Evolutionary conservation across 768 basidiomycete genomes (phyloP).

Genomic region (Tricholoma terreum): DNA sequence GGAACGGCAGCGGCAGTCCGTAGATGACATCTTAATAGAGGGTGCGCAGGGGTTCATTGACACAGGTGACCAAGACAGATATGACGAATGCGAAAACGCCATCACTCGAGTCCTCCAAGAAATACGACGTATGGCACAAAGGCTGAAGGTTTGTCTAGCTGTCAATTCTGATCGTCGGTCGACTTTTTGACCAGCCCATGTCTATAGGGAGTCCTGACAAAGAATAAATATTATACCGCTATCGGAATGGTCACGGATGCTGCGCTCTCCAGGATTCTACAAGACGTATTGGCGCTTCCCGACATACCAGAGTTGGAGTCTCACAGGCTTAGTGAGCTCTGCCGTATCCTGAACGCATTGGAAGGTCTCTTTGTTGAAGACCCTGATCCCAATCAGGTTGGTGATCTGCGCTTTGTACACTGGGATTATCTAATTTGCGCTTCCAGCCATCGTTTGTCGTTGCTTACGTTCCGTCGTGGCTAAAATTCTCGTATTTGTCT

Average conservation of each 20-base stretch:
- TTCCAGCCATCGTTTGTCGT: constrained; percentile 74
- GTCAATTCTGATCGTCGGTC: not conserved
- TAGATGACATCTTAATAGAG: constrained; percentile 45
- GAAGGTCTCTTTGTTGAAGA: constrained; percentile 80
- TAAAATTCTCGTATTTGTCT: constrained; percentile 92
- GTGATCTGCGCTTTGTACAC: constrained; percentile 11
- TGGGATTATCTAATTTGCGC: constrained; percentile 1
- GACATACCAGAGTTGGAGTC: constrained; percentile 92
- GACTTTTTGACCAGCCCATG: not conserved
- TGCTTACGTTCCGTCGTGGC: constrained; percentile 87
- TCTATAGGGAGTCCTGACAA: constrained; percentile 60
- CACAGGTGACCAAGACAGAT: constrained; percentile 69
- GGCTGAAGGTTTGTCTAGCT: constrained; percentile 62
- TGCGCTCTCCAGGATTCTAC: constrained; percentile 62
- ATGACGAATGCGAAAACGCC: constrained; percentile 71
- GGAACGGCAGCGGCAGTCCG: constrained; percentile 45
- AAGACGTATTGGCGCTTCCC: constrained; percentile 68
- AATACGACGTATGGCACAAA: constrained; percentile 59
- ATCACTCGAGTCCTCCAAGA: constrained; percentile 61
- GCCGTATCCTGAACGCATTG: constrained; percentile 71
- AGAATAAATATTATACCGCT: constrained; percentile 67
- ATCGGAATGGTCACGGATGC: constrained; percentile 71
- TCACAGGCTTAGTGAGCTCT: constrained; percentile 76
- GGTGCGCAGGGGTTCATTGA: constrained; percentile 65
- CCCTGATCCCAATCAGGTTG: constrained; percentile 52